Evolutionary conservation across 441 rosid species (phyloP).

Genomic region (Populus tomentosa): DNA sequence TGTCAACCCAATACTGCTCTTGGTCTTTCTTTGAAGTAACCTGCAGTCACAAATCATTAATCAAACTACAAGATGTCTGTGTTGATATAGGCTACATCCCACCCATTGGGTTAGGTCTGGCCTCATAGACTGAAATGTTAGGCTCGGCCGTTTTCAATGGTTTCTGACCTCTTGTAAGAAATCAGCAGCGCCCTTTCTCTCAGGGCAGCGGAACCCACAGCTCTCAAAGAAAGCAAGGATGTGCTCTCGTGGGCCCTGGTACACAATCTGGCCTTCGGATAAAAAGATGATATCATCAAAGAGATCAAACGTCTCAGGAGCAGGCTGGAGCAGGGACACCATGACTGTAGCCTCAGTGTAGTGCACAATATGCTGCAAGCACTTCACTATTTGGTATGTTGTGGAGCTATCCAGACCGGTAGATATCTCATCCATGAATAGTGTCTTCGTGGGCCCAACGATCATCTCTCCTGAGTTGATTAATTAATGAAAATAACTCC

Average conservation of each 20-base stretch:
- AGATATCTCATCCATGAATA: constrained; percentile 96
- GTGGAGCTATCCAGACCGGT: constrained; percentile 95
- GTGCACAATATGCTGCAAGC: constrained; percentile 82
- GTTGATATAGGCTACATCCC: too few species aligned
- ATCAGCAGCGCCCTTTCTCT: constrained; percentile 87
- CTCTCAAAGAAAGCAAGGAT: constrained; percentile 62
- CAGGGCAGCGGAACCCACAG: constrained; percentile 88
- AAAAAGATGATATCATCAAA: constrained; percentile 78
- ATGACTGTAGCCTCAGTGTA: constrained; percentile 70
- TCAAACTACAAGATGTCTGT: not conserved
- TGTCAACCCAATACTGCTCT: constrained; percentile 75
- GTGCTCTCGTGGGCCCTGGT: constrained; percentile 77
- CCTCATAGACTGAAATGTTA: too few species aligned
- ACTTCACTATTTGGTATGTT: constrained; percentile 79
- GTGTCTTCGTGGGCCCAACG: constrained; percentile 89
- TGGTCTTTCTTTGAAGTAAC: constrained; percentile 92
- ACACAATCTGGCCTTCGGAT: constrained; percentile 76
- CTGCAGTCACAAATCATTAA: constrained; percentile 26
- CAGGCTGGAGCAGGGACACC: constrained; percentile 84
- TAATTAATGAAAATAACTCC: too few species aligned
- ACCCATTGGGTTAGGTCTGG: too few species aligned
- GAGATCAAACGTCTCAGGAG: constrained; percentile 87
- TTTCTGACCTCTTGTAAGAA: constrained; percentile 82
- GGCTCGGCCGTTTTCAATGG: too few species aligned
- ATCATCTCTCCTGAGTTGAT: constrained; percentile 73